Conservation (phyloP, 2,329 filamentous ascomycete genomes). For the Xylaria sp. region DNA sequence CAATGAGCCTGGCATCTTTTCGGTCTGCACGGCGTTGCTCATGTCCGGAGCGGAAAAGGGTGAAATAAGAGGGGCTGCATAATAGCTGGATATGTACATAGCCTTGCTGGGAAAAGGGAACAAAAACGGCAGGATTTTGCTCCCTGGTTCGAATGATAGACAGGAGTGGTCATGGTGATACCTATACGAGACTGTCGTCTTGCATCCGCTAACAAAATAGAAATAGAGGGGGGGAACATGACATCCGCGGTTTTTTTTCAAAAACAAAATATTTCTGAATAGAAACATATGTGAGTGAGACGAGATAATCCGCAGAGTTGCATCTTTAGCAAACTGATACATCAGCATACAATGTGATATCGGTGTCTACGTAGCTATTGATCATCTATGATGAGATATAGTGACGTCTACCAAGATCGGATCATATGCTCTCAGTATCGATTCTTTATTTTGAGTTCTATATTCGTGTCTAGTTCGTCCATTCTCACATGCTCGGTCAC, state of each 20-base stretch:
- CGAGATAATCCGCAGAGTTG: too few relatives aligned
- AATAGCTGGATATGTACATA: neutral
- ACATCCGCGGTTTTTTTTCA: too few relatives aligned
- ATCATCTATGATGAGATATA: neutral
- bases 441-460: neutral
- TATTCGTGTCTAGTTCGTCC: neutral
- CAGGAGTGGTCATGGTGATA: neutral
- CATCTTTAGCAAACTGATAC: too few relatives aligned
- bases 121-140: neutral
- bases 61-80: neutral
- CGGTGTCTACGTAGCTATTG: too few relatives aligned
- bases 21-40: neutral
- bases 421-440: neutral
- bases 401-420: too few relatives aligned
- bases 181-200: neutral
- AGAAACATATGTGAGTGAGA: neutral
- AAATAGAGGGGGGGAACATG: neutral
- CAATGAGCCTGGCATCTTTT: neutral
- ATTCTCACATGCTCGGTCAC: constrained; percentile 10
- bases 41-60: neutral
- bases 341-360: too few relatives aligned
- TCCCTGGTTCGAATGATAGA: neutral
- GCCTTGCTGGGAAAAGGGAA: neutral
- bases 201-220: constrained; percentile 13
- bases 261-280: too few relatives aligned